Base-by-base conservation (phyloP, 1,139 yeast genomes). In the Pichia kudriavzevii region DNA sequence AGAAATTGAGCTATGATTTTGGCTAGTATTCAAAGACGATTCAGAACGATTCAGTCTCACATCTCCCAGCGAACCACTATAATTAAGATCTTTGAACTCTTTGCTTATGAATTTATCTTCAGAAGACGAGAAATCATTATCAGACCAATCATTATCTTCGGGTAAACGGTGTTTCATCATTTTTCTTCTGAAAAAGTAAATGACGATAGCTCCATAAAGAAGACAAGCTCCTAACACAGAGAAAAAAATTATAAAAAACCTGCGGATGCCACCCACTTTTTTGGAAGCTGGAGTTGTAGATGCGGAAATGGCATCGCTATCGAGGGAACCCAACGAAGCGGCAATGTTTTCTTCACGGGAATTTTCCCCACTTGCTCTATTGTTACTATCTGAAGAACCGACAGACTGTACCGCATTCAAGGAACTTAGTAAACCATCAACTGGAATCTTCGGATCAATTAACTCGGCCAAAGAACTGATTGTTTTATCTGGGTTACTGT, bases 141-240 rank as follows among this genome's bases (percentile, higher is more conserved):
- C 26, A 10, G 30, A 24, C 5, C 22, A n/a, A 18, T 37, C 30
- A 14, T 31, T 18, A 9, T 31, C 32, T 11, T 33, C 28, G 15
- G 38, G 16, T n/a, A 31, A 34, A 13, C 26, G 32, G 12, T 35
- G 58, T 47, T 60, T 62, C 5, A 26, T 26, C n/a, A n/a, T n/a
- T n/a, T n/a, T n/a, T 55, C 51, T 48, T 38, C 60, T 58, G 45
- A 60, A 60, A 34, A 55, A 53, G 18, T 59, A 49, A 18, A 61
- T 47, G n/a, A n/a, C n/a, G 67, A 79, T 67, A 28, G 73, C 60
- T 1, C 72, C 61, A 55, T 79, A 61, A 55, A 78, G 79, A 18
- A 69, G 55, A 6, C 69, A 62, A 39, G 78, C 72, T 36, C 88
- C 91, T 19, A 72, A 70, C 17, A 78, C 73, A n/a, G 82, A 73